phyloP scores from a whole-genome alignment of 305 asterid species.

The Solanum hybrid region DNA sequence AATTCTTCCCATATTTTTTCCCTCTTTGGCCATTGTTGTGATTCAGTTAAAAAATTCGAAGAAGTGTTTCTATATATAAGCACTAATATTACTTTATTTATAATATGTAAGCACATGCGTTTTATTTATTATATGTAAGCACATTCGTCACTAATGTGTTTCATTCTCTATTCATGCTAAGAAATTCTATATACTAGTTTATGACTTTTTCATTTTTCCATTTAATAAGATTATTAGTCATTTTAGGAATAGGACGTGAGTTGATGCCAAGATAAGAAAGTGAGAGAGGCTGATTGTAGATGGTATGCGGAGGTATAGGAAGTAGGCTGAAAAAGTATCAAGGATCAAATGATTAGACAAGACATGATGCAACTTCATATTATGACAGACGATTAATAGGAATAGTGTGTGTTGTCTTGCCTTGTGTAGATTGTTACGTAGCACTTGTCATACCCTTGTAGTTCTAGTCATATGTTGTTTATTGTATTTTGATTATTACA shows the following conservation, averaged over 20 bases:
- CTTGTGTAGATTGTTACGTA: background rate
- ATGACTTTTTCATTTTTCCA: background rate
- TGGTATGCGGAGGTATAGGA: background rate
- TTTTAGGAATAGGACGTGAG: background rate
- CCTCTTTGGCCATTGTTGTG: background rate
- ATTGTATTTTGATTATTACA: background rate
- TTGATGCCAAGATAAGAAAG: background rate
- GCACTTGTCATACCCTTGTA: background rate
- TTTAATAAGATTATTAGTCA: background rate
- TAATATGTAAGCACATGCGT: background rate
- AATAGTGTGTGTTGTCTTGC: background rate
- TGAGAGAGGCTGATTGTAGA: background rate
- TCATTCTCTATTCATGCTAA: background rate
- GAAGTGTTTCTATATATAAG: background rate
- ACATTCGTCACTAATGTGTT: background rate
- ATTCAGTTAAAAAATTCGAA: background rate
- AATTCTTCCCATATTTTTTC: background rate
- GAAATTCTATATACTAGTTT: background rate
- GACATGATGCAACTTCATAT: background rate
- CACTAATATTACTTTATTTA: background rate
- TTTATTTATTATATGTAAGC: background rate
- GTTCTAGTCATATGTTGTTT: background rate
- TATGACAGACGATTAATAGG: too few species aligned
- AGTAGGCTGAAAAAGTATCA: background rate
- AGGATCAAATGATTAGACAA: fast-evolving